Evolutionary conservation across 441 rosid genomes (phyloP).

Genomic region (Adansonia madagascariensis): DNA sequence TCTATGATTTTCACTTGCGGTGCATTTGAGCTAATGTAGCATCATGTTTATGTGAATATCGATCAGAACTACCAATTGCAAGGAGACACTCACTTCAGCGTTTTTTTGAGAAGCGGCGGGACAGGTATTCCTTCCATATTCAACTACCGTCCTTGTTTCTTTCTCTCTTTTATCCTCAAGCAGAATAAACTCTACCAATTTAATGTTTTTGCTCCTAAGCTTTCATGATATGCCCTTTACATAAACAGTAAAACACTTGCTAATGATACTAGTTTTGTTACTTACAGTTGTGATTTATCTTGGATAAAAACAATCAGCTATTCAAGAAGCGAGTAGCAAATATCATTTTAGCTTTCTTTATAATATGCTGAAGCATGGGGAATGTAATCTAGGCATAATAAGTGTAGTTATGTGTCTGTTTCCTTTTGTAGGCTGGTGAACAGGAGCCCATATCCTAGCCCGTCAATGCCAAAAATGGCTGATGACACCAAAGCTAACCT

Average conservation of each 20-base stretch:
- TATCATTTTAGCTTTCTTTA: not conserved
- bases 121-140: conserved; percentile 54
- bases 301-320: not conserved
- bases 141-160: not conserved
- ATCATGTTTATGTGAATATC: conserved; percentile 21
- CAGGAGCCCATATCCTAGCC: conserved; percentile 66
- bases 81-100: conserved; percentile 91
- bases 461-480: conserved; percentile 37
- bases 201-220: not conserved
- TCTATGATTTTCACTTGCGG: not conserved
- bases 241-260: not conserved
- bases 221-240: not conserved
- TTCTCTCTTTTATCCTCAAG: not conserved
- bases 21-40: conserved; percentile 11
- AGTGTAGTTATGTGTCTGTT: not conserved
- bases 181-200: not conserved
- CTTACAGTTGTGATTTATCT: not conserved
- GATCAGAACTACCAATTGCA: conserved; percentile 76
- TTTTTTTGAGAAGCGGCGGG: conserved; percentile 87
- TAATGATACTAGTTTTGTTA: not conserved
- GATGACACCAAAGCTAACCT: conserved; percentile 41
- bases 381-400: not conserved
- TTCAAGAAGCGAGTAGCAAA: not conserved
- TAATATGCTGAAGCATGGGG: not conserved
- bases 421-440: conserved; percentile 60